Evolutionary conservation across 2,329 filamentous ascomycete genomes (phyloP), one percentile per base, ranked within the genome.

Genomic region (Truncatella angustata): DNA sequence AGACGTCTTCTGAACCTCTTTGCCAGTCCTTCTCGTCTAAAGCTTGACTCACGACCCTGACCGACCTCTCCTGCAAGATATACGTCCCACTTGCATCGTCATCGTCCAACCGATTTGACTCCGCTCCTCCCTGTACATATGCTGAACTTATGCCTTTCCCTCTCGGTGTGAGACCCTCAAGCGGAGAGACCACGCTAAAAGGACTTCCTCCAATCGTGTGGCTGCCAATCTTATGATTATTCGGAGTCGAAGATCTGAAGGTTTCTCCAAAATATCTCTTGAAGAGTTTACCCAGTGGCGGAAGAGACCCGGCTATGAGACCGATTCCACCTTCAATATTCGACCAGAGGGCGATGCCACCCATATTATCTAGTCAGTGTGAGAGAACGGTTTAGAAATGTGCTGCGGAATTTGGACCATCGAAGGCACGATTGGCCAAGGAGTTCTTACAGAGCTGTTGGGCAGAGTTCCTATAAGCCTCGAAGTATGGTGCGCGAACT

Each of bases 81-180:
- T n/a, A n/a, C n/a, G n/a, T n/a, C n/a, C n/a, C n/a, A n/a, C n/a
- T n/a, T n/a, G n/a, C n/a, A n/a, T 32, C 28, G 7, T 32, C 28
- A 55, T 71, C 14, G 63, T 70, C 14, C 63, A 61, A 7, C 67
- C 72, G 51, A 68, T 73, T 35, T 57, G 63, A 0, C 46, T 36
- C 16, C 65, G 0, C 63, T 66, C 0, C 59, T 14, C 28, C 14
- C 7, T 7, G 14, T 7, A 14, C 28, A 14, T 9, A 32, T 14
- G 28, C 28, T 2, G 28, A 9, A 32, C 28, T 32, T 7, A 9
- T 9, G 7, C 28, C 28, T 2, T 32, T 32, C 7, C 14, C 28
- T 32, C 14, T 32, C 28, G 28, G 28, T 9, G 28, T 14, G 14
- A 32, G 14, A 7, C 7, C 7, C 28, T 32, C 28, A 9, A 9